Conservation (phyloP, 2,329 filamentous ascomycete species). For the Fusarium sp. region DNA sequence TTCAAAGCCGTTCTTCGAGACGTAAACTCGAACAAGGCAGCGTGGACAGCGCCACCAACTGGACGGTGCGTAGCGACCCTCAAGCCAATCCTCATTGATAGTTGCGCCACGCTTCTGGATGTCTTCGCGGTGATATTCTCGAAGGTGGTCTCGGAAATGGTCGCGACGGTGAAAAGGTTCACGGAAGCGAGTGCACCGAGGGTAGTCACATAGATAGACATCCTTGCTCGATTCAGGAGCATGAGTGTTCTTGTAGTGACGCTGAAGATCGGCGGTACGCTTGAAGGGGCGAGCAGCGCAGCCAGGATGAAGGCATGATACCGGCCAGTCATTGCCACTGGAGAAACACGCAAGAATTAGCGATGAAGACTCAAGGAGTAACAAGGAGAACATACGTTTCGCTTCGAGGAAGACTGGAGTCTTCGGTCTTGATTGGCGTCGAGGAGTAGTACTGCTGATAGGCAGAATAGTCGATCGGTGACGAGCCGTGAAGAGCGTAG, state of each 20-base stretch:
- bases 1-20: constrained; percentile 59
- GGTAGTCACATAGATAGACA: constrained; percentile 67
- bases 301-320: constrained; percentile 57
- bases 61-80: constrained; percentile 56
- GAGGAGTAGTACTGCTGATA: constrained; percentile 32
- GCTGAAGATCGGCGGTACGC: constrained; percentile 68
- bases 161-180: constrained; percentile 69
- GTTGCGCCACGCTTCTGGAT: constrained; percentile 63
- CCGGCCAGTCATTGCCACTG: constrained; percentile 53
- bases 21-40: constrained; percentile 64
- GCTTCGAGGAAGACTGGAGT: constrained; percentile 18
- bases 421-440: constrained; percentile 6
- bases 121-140: constrained; percentile 70
- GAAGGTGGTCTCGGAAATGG: constrained; percentile 71
- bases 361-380: not conserved
- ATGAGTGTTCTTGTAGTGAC: constrained; percentile 68
- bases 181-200: constrained; percentile 61
- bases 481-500: constrained; percentile 37
- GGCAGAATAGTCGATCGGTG: constrained; percentile 22
- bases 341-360: constrained; percentile 22
- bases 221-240: constrained; percentile 59
- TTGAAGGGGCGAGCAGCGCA: constrained; percentile 65
- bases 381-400: constrained; percentile 34
- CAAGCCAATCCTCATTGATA: constrained; percentile 57
- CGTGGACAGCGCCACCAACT: constrained; percentile 70